Conservation (phyloP, 805 yeast species). For the Tetrapisispora arboricola region DNA sequence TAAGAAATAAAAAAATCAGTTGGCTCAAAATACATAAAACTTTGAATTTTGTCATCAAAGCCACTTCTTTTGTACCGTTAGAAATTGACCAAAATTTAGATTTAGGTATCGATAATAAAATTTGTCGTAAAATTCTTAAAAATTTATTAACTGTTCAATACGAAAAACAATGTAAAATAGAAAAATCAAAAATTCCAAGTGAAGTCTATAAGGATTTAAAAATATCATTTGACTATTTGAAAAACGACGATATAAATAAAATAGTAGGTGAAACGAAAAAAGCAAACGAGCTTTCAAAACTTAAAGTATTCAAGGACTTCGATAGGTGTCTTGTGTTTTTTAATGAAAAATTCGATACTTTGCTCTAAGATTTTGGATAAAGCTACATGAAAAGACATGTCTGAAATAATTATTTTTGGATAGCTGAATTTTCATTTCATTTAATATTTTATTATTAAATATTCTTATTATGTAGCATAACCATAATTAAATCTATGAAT, state of each 20-base stretch:
- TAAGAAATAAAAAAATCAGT: too few species aligned
- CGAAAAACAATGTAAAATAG: constrained; percentile 12
- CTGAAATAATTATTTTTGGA: too few species aligned
- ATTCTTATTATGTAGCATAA: neutral
- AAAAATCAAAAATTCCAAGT: neutral
- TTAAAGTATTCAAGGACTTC: constrained; percentile 14
- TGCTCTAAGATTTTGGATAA: constrained; percentile 8
- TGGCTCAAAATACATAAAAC: constrained; percentile 8
- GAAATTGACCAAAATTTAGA: constrained; percentile 1
- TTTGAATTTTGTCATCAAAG: constrained; percentile 18
- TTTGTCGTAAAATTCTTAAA: constrained; percentile 19
- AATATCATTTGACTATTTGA: constrained; percentile 13
- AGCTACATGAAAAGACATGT: neutral
- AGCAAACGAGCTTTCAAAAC: neutral
- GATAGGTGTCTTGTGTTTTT: constrained; percentile 18
- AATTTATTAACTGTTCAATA: constrained; percentile 23
- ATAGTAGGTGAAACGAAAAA: neutral
- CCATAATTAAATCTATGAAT: neutral
- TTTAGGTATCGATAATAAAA: constrained; percentile 11
- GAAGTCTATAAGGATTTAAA: constrained; percentile 3
- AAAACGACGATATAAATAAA: neutral
- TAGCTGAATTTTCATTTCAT: neutral
- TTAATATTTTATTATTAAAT: neutral
- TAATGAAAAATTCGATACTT: constrained; percentile 21
- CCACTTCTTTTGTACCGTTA: constrained; percentile 11